These are phyloP conservation scores for Cutaneotrichosporon sp. DNA, from an alignment of 1,284 basidiomycete species.

Conservation along the genomic window DNA sequence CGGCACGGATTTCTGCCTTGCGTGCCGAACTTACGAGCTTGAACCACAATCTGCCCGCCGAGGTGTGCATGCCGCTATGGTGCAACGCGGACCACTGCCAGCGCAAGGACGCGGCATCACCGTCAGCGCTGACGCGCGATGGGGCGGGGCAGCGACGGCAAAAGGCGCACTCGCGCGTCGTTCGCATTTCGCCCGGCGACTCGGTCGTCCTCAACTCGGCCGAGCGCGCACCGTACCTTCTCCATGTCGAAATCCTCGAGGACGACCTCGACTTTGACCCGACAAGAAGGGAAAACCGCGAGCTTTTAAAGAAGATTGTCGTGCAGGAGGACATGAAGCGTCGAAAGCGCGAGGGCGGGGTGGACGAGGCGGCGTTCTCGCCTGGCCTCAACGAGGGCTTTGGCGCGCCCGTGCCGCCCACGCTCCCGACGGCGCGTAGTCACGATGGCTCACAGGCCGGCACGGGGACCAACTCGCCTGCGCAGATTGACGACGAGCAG, in stretches of 20 bases:
- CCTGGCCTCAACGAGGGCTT: constrained; percentile 12
- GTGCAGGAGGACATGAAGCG: constrained; percentile 58
- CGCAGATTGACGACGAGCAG: background rate
- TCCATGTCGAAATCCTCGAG: constrained; percentile 86
- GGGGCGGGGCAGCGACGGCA: constrained; percentile 3
- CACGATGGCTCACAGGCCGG: background rate
- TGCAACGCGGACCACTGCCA: constrained; percentile 59
- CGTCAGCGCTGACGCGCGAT: background rate
- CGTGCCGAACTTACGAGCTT: constrained; percentile 91
- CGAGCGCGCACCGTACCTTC: constrained; percentile 87
- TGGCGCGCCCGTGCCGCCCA: constrained; percentile 23
- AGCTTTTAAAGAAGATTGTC: constrained; percentile 76
- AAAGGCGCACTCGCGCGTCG: constrained; percentile 87
- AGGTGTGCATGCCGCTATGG: constrained; percentile 92
- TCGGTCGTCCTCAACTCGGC: constrained; percentile 98
- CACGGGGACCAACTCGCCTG: background rate
- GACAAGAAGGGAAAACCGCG: constrained; percentile 72
- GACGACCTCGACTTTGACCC: constrained; percentile 95
- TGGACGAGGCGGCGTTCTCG: background rate
- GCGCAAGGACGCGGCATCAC: background rate
- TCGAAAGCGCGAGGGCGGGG: constrained; percentile 34
- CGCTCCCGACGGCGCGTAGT: background rate
- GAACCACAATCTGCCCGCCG: constrained; percentile 92
- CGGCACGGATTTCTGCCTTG: constrained; percentile 88
- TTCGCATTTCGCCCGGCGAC: constrained; percentile 95